Evolutionary conservation across 345 rosid species (phyloP).

Genomic region (Streptanthus diversifolius): DNA sequence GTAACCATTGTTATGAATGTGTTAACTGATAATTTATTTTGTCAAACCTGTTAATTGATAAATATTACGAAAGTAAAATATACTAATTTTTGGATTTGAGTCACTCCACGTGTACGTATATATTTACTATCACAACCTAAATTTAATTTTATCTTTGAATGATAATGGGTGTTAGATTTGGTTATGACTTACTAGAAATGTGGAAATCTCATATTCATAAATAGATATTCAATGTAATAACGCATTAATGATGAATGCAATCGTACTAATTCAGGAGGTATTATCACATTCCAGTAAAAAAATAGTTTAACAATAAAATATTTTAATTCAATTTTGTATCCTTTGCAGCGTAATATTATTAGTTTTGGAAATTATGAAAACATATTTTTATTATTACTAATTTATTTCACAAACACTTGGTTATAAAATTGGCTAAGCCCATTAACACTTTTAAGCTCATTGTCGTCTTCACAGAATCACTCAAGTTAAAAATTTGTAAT

Average conservation of each 20-base stretch:
- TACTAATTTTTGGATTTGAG: too few species aligned
- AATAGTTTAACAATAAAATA: too few species aligned
- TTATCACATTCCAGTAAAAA: background rate
- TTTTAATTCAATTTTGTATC: too few species aligned
- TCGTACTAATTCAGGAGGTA: background rate
- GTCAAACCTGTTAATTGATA: too few species aligned
- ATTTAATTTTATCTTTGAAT: background rate
- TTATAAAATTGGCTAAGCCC: background rate
- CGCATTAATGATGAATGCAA: background rate
- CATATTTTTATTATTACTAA: conserved; percentile 7
- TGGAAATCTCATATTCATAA: background rate
- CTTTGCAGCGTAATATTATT: too few species aligned
- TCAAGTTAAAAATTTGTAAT: background rate
- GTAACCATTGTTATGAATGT: too few species aligned
- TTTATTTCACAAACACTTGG: background rate
- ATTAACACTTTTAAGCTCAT: too few species aligned
- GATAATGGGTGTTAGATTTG: background rate
- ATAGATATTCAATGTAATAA: background rate
- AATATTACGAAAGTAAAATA: too few species aligned
- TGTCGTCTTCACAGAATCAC: background rate
- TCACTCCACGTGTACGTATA: too few species aligned
- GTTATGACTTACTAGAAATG: background rate
- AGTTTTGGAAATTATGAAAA: too few species aligned
- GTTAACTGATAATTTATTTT: too few species aligned
- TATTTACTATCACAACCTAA: too few species aligned